These are phyloP conservation scores for Colletotrichum truncatum DNA, from an alignment of 2,329 filamentous ascomycete species.

Conservation along the genomic window DNA sequence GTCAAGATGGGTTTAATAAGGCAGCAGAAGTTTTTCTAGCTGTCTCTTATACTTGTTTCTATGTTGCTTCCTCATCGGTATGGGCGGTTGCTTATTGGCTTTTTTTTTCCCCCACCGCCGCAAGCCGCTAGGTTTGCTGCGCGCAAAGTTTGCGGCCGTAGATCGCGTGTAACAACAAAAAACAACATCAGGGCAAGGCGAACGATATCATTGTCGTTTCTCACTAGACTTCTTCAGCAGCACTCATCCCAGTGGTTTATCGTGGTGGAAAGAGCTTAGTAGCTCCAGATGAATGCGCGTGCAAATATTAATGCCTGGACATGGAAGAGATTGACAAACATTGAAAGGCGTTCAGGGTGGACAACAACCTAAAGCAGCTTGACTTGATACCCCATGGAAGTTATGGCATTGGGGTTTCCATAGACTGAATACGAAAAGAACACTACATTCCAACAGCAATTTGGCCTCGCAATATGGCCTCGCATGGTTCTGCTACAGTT, in stretches of 20 bases:
- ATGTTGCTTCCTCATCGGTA: background rate
- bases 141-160: conserved; percentile 21
- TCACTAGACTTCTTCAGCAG: background rate
- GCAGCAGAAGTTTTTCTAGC: conserved; percentile 7
- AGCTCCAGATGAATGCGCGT: background rate
- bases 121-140: background rate
- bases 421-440: background rate
- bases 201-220: background rate
- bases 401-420: background rate
- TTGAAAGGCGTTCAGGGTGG: conserved; percentile 4
- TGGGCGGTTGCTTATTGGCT: background rate
- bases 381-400: conserved; percentile 1
- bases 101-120: background rate
- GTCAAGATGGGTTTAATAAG: background rate
- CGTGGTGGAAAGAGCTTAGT: conserved; percentile 10
- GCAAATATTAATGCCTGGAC: background rate
- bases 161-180: conserved; percentile 24
- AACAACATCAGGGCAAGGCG: background rate
- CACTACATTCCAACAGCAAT: background rate
- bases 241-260: background rate
- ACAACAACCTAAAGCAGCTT: background rate
- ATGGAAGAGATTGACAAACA: background rate
- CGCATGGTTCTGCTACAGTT: background rate
- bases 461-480: background rate
- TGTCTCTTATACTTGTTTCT: background rate